Evolutionary conservation across 2,329 filamentous ascomycete species (phyloP), one percentile per base, ranked within the genome.

Genomic region (Diaporthe citriasiana): DNA sequence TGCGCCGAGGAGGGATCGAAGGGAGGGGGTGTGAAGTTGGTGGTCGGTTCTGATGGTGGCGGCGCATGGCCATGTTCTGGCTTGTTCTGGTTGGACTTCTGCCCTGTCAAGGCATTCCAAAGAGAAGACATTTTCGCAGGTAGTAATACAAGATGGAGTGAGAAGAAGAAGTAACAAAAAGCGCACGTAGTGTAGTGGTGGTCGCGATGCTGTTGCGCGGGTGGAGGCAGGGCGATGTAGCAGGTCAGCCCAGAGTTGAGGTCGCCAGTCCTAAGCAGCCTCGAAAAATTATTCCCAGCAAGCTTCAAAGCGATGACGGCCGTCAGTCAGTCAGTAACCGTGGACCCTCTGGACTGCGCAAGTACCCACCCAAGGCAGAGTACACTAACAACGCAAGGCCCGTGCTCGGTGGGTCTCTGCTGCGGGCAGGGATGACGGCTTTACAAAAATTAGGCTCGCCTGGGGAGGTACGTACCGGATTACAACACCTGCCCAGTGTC

Each of bases 1-100:
- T 93, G 92, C 71, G 91, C 91, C 79, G 92, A 89, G 78, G 90
- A 88, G 55, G 94, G 91, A 83, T 95, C 92, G 84, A 94, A 95
- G 77, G 88, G 83, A 71, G 87, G 83, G 73, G 90, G 84, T 75
- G 85, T 84, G 82, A 89, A 89, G 79, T 85, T 84, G 80, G 85
- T 80, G 78, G 88, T 85, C 75, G 88, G 82, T 77, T 89, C 85
- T 82, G 85, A 77, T 76, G 85, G 80, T 81, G 87, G 83, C 80
- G 86, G 83, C 65, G 84, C 79, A 70, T 84, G 78, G 55, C 85
- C 79, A 59, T 83, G 83, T 53, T 84, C 82, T 74, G 80, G 82
- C 81, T 80, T 86, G 80, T 63, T 80, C 80, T 75, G 65, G 73
- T 66, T 74, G 78, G 84, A 88, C 83, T 89, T 90, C 82, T 87